Evolutionary conservation across 1,284 basidiomycete genomes (phyloP).

Genomic region (Melampsora larici-populina): DNA sequence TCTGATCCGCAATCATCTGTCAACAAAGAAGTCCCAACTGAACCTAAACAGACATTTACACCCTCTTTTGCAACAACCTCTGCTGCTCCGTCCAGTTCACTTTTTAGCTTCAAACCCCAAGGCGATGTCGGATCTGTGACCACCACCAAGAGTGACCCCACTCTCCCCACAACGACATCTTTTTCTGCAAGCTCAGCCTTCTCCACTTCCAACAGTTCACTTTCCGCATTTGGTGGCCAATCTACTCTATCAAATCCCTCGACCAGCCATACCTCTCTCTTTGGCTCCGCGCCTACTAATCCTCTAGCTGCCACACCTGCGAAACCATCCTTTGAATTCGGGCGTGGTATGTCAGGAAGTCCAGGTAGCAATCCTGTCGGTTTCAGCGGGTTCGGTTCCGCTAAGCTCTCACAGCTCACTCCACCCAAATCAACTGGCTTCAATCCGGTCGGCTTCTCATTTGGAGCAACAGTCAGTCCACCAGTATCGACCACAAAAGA

Average conservation of each 20-base stretch:
- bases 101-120: too few species aligned
- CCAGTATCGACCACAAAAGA: constrained; percentile 4
- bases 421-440: constrained; percentile 12
- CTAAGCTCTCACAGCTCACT: neutral
- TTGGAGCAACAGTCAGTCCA: constrained; percentile 23
- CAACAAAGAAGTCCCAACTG: neutral
- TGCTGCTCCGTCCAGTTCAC: neutral
- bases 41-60: neutral
- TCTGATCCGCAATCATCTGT: neutral
- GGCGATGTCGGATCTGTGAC: too few species aligned
- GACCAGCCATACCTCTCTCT: neutral
- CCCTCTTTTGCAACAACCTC: neutral
- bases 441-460: constrained; percentile 40
- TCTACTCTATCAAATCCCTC: neutral
- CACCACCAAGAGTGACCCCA: neutral
- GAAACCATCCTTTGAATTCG: constrained; percentile 7
- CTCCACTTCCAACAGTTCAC: neutral
- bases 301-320: constrained; percentile 2
- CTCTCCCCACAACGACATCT: neutral
- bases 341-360: constrained; percentile 5
- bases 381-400: constrained; percentile 24
- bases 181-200: too few species aligned
- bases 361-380: neutral
- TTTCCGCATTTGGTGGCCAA: neutral
- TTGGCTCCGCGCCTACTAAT: constrained; percentile 5